These are phyloP conservation scores for Diaporthe velutina DNA, from an alignment of 2,329 filamentous ascomycete genomes.

Conservation along the genomic window DNA sequence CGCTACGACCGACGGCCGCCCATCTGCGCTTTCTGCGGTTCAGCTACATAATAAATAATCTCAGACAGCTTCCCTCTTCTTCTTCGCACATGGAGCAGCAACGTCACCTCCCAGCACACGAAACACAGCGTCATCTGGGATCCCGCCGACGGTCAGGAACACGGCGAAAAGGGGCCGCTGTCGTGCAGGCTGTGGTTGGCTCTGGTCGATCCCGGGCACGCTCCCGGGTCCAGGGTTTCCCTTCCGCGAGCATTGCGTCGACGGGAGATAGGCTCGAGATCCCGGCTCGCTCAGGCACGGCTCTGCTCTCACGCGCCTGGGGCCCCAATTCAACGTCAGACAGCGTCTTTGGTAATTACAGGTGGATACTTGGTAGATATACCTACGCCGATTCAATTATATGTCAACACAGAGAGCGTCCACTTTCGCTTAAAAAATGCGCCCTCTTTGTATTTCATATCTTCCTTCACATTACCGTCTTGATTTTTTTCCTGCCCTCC, in stretches of 20 bases:
- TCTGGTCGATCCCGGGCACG: slow-evolving; percentile 8
- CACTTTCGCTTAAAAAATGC: slow-evolving; percentile 2
- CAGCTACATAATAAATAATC: not conserved
- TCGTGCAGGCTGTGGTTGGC: slow-evolving; percentile 14
- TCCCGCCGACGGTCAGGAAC: slow-evolving; percentile 2
- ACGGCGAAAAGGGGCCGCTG: slow-evolving; percentile 15
- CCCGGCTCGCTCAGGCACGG: slow-evolving; percentile 11
- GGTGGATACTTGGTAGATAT: slow-evolving; percentile 10
- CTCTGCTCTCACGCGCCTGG: not conserved
- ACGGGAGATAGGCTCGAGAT: slow-evolving; percentile 28
- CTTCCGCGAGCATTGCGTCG: not conserved
- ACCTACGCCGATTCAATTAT: not conserved
- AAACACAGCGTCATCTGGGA: slow-evolving; percentile 16
- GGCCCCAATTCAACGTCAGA: not conserved
- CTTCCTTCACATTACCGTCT: not conserved
- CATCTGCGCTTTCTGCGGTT: not conserved
- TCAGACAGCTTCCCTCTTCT: not conserved
- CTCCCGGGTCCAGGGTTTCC: slow-evolving; percentile 4
- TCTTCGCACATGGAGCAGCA: not conserved
- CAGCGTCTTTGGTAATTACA: slow-evolving; percentile 7
- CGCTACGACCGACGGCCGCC: slow-evolving; percentile 5
- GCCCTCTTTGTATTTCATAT: not conserved
- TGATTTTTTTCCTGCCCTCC: not conserved
- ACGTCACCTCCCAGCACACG: slow-evolving; percentile 23
- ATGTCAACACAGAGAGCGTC: not conserved